Evolutionary conservation across 2,329 filamentous ascomycete species (phyloP).

Genomic region (Neophaeococcomyces mojaviensis): DNA sequence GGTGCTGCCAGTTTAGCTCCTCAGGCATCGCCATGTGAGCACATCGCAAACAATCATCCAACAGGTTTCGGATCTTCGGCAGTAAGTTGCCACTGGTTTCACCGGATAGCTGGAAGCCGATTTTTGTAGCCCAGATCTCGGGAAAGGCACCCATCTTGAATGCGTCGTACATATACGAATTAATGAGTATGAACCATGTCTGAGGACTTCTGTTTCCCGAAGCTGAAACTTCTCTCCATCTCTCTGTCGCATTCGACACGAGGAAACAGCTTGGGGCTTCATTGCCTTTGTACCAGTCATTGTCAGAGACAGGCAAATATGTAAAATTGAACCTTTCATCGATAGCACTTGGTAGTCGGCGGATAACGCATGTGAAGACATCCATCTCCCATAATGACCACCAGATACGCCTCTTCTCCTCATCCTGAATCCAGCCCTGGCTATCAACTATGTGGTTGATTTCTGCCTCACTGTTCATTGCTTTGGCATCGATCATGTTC

Average conservation of each 20-base stretch:
- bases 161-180: constrained; percentile 34
- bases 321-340: constrained; percentile 31
- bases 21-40: constrained; percentile 25
- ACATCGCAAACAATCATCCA: constrained; percentile 17
- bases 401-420: constrained; percentile 34
- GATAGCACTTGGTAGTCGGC: constrained; percentile 31
- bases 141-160: constrained; percentile 27
- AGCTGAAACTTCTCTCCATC: constrained; percentile 28
- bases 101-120: constrained; percentile 7
- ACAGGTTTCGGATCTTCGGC: constrained; percentile 22
- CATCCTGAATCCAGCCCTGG: constrained; percentile 23
- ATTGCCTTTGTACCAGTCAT: constrained; percentile 27
- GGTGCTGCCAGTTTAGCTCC: constrained; percentile 25
- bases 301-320: constrained; percentile 31
- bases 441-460: not conserved
- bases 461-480: not conserved
- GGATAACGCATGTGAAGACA: constrained; percentile 35
- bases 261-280: constrained; percentile 26
- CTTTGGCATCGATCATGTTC: constrained; percentile 23
- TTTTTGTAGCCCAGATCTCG: not conserved
- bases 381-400: constrained; percentile 41
- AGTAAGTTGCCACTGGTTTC: constrained; percentile 12
- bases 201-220: constrained; percentile 29
- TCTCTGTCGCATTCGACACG: constrained; percentile 24
- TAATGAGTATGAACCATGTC: constrained; percentile 35